Evolutionary conservation across 1,284 basidiomycete genomes (phyloP).

Genomic region (Testicularia cyperi): DNA sequence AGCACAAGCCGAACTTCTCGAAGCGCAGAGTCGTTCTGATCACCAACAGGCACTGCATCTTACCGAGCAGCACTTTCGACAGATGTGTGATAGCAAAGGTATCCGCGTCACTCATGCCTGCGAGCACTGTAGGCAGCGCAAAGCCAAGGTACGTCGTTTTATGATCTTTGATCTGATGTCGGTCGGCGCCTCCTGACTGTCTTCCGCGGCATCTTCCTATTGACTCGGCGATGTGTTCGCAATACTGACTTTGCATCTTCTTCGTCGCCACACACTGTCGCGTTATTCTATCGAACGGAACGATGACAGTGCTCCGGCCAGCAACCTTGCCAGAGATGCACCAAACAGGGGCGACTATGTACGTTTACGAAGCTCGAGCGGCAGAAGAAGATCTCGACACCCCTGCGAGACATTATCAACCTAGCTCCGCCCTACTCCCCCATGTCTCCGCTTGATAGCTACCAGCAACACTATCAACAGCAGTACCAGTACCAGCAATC

Average conservation of each 20-base stretch:
- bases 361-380: constrained; percentile 12
- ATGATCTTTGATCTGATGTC: no score
- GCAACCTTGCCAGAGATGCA: constrained; percentile 28
- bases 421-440: constrained; percentile 1
- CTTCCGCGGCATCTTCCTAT: no score
- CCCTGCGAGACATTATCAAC: constrained; percentile 1
- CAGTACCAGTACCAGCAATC: no score
- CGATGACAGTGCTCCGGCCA: constrained; percentile 29
- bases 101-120: constrained; percentile 28
- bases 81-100: constrained; percentile 15
- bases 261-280: no score
- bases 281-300: no score
- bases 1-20: constrained; percentile 18
- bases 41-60: constrained; percentile 5
- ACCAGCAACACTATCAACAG: no score
- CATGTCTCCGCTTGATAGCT: neutral
- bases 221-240: no score
- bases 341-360: constrained; percentile 22
- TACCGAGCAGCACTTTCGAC: constrained; percentile 12
- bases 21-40: constrained; percentile 10
- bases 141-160: constrained; percentile 28
- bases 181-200: no score
- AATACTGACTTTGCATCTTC: no score
- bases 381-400: constrained; percentile 2
- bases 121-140: constrained; percentile 26